Evolutionary conservation across 208 protist genomes (phyloP), one percentile per base, ranked within the genome.

Genomic region (Herpetomonas tarakana): DNA sequence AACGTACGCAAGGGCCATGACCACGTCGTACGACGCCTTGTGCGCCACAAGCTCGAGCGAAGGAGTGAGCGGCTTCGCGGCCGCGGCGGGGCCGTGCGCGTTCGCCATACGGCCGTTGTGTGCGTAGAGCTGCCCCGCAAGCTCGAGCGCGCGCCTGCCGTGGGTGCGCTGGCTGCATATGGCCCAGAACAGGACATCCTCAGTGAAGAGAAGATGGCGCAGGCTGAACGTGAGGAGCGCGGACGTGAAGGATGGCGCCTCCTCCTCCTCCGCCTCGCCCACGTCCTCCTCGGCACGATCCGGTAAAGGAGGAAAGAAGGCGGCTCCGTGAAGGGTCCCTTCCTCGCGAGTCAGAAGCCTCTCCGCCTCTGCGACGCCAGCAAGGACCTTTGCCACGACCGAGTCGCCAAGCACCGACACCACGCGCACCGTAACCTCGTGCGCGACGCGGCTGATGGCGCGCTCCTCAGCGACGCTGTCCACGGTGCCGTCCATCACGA

Each of bases 1-100:
- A 3, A 91, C 60, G 63, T 88, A 91, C 22, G 73, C 51, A 25
- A 91, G 67, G 2, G 52, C 31, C 9, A 41, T 39, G 19, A 39
- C 30, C 3, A 57, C 52, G 11, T 57, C 52, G 12, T 12, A 57
- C 30, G 31, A 29, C 30, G 21, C 31, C 2, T 26, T n/a, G 29
- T 39, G 29, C 2, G 31, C 27, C 30, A 57, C 52, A 2, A 27
- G 50, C n/a, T n/a, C n/a, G n/a, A n/a, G n/a, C n/a, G n/a, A n/a
- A n/a, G n/a, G n/a, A n/a, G n/a, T n/a, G n/a, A n/a, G n/a, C n/a
- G n/a, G n/a, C n/a, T n/a, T n/a, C n/a, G n/a, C n/a, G n/a, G n/a
- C n/a, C n/a, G n/a, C n/a, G n/a, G n/a, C n/a, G n/a, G n/a, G n/a
- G n/a, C n/a, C n/a, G n/a, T n/a, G n/a, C n/a, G n/a, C n/a, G n/a